A percentile compares a stretch with the other conserved stretches of the same genome.
Conservation (phyloP, 768 basidiomycete genomes). For the Rhizopogon vinicolor region DNA sequence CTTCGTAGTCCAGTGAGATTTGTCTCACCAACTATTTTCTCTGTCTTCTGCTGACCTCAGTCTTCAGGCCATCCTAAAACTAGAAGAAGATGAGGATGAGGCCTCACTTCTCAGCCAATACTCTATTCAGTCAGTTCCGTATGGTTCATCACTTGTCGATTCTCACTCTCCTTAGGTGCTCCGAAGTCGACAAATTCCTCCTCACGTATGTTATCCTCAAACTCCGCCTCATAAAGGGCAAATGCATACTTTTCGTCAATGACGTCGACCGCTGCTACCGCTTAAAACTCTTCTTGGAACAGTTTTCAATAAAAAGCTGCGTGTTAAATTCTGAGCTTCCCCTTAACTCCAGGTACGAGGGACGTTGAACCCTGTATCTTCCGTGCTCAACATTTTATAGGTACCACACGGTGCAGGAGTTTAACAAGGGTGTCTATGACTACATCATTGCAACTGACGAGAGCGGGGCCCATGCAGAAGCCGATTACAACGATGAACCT, state of each 20-base stretch:
- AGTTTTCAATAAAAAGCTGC: slow-evolving; percentile 94
- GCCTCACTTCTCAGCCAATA: slow-evolving; percentile 82
- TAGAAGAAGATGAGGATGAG: slow-evolving; percentile 87
- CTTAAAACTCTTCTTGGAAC: slow-evolving; percentile 95
- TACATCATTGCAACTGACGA: slow-evolving; percentile 99
- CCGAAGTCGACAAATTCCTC: slow-evolving; percentile 96
- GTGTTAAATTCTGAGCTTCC: slow-evolving; percentile 96
- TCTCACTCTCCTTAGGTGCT: slow-evolving; percentile 46
- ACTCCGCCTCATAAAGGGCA: slow-evolving; percentile 91
- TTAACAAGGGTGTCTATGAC: slow-evolving; percentile 97
- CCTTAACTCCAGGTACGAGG: slow-evolving; percentile 74
- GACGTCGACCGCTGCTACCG: slow-evolving; percentile 93
- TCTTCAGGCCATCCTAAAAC: slow-evolving; percentile 70
- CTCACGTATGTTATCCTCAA: slow-evolving; percentile 95
- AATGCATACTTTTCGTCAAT: slow-evolving; percentile 96
- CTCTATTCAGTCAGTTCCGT: slow-evolving; percentile 55
- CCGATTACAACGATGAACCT: slow-evolving; percentile 44
- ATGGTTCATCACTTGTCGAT: neutral
- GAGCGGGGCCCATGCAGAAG: slow-evolving; percentile 50
- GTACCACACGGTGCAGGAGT: slow-evolving; percentile 97
- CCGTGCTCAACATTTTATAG: slow-evolving; percentile 30
- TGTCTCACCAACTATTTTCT: neutral
- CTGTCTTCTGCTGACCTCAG: neutral
- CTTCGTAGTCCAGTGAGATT: slow-evolving; percentile 79
- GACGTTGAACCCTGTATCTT: neutral